Conservation (phyloP, 202 grass and related monocot genomes). For the Carex arenaria region DNA sequence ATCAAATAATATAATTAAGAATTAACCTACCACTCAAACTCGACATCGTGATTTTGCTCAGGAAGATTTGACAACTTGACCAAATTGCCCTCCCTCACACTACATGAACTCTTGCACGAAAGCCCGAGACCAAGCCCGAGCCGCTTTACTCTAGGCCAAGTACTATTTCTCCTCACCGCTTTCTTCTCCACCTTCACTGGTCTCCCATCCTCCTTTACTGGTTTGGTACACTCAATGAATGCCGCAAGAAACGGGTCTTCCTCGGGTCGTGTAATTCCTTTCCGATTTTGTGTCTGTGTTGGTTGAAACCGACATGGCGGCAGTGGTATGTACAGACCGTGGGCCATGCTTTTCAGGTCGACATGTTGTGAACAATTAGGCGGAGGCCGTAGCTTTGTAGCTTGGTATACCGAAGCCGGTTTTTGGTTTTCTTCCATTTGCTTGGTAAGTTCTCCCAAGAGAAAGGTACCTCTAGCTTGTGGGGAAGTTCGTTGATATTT, state of each 20-base stretch:
- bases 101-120: slow-evolving; percentile 48
- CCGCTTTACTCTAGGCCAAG: background rate
- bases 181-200: background rate
- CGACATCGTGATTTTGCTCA: background rate
- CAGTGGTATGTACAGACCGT: slow-evolving; percentile 39
- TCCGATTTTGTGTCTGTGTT: background rate
- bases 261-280: slow-evolving; percentile 16
- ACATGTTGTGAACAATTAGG: background rate
- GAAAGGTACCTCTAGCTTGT: slow-evolving; percentile 54
- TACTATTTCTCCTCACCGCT: background rate
- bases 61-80: slow-evolving; percentile 25
- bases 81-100: slow-evolving; percentile 29
- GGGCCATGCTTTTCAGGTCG: background rate
- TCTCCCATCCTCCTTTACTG: background rate
- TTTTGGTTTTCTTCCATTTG: background rate
- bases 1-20: background rate
- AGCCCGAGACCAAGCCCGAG: slow-evolving; percentile 12
- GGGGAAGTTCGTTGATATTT: background rate
- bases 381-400: background rate
- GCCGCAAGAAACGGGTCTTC: slow-evolving; percentile 83
- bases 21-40: background rate
- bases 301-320: slow-evolving; percentile 38
- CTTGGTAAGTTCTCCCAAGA: slow-evolving; percentile 77
- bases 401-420: background rate
- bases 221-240: slow-evolving; percentile 62